These are phyloP conservation scores for Pyrenochaeta sp. DNA, from an alignment of 2,329 filamentous ascomycete genomes.

Conservation along the genomic window DNA sequence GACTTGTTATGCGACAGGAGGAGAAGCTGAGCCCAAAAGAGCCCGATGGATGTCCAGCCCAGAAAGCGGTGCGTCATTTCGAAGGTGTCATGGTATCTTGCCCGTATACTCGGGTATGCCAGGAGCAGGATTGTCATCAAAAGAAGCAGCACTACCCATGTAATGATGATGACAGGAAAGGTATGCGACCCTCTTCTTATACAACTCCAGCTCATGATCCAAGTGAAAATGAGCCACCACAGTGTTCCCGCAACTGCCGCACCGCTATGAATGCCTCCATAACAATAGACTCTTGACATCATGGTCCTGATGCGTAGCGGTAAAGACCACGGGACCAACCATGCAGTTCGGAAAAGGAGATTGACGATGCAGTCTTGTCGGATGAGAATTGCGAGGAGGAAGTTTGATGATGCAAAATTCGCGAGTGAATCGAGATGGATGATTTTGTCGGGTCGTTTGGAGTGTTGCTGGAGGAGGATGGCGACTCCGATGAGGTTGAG, in stretches of 20 bases:
- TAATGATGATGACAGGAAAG: constrained; percentile 23
- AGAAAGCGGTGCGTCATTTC: constrained; percentile 47
- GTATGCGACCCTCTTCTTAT: constrained; percentile 14
- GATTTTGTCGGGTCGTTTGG: neutral
- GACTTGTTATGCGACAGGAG: constrained; percentile 20
- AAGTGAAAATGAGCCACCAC: constrained; percentile 56
- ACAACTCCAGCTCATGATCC: constrained; percentile 39
- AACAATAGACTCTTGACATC: constrained; percentile 41
- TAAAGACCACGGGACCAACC: constrained; percentile 38
- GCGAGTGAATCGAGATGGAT: constrained; percentile 25
- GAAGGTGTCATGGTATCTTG: constrained; percentile 41
- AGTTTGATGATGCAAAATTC: constrained; percentile 45
- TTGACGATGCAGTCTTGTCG: constrained; percentile 47
- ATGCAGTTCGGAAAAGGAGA: constrained; percentile 38
- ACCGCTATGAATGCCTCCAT: constrained; percentile 48
- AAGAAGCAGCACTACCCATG: constrained; percentile 28
- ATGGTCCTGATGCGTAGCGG: constrained; percentile 34
- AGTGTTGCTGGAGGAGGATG: constrained; percentile 17
- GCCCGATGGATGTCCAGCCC: constrained; percentile 40
- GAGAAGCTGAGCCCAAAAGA: constrained; percentile 41
- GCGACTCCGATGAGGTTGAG: constrained; percentile 45
- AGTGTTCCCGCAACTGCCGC: constrained; percentile 39
- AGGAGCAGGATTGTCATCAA: constrained; percentile 37
- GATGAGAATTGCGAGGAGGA: constrained; percentile 37
- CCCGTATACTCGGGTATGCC: constrained; percentile 33